Evolutionary conservation across 2,329 filamentous ascomycete species (phyloP).

Genomic region (Colletotrichum tanaceti): DNA sequence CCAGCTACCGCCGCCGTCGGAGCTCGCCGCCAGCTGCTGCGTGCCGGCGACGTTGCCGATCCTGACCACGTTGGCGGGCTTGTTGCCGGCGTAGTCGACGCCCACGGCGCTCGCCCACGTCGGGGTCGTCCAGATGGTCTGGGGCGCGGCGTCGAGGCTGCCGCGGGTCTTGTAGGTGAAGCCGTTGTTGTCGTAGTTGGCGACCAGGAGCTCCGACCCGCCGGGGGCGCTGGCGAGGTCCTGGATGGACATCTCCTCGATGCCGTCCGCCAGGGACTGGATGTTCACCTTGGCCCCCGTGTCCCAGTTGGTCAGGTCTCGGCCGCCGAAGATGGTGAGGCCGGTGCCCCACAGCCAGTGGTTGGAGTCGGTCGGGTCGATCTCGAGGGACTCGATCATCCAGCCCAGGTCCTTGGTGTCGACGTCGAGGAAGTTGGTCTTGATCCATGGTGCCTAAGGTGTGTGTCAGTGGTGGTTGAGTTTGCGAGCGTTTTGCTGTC

Average conservation of each 20-base stretch:
- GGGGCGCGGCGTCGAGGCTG: constrained; percentile 56
- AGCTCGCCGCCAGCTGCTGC: constrained; percentile 60
- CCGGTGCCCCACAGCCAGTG: constrained; percentile 72
- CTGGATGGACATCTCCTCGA: constrained; percentile 65
- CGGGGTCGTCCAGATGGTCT: constrained; percentile 59
- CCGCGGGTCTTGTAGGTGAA: constrained; percentile 58
- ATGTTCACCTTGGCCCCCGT: constrained; percentile 55
- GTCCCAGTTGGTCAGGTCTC: constrained; percentile 67
- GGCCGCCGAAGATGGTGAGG: constrained; percentile 63
- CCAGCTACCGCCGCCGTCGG: constrained; percentile 64
- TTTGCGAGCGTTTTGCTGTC: neutral
- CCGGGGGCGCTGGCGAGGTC: constrained; percentile 61
- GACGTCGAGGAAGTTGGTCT: constrained; percentile 59
- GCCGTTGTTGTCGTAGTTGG: constrained; percentile 63
- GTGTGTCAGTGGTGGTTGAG: neutral
- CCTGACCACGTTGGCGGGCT: constrained; percentile 60
- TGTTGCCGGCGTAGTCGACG: constrained; percentile 64
- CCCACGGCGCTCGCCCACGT: constrained; percentile 58
- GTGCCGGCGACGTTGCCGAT: constrained; percentile 59
- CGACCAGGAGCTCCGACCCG: constrained; percentile 64
- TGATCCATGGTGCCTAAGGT: constrained; percentile 62
- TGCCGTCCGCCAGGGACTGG: constrained; percentile 63
- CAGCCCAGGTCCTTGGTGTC: constrained; percentile 66
- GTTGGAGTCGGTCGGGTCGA: constrained; percentile 68
- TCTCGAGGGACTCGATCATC: constrained; percentile 71